These are phyloP conservation scores for Amanita pallidorosea DNA, from an alignment of 768 basidiomycete genomes.

Conservation along the genomic window DNA sequence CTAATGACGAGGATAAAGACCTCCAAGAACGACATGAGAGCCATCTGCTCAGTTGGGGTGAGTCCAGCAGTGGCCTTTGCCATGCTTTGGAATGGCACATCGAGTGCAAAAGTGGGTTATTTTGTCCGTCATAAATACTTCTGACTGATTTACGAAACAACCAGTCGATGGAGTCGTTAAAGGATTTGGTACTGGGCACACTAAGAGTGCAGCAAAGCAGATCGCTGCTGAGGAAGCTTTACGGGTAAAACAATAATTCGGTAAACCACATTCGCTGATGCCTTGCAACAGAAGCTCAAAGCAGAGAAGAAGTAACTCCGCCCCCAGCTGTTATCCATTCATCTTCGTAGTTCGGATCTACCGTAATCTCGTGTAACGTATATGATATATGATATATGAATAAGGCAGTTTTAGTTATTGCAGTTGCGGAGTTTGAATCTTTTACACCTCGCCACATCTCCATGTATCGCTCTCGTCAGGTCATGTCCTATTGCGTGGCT, in stretches of 20 bases:
- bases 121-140: conserved; percentile 5
- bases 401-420: neutral
- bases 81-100: conserved; percentile 44
- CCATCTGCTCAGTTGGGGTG: conserved; percentile 39
- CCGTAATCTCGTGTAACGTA: neutral
- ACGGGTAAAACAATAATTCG: neutral
- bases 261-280: neutral
- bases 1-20: neutral
- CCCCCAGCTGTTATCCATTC: neutral
- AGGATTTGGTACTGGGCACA: conserved; percentile 29
- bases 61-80: conserved; percentile 30
- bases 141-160: conserved; percentile 3
- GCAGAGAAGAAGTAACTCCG: neutral
- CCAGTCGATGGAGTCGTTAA: neutral
- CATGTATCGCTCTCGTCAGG: conserved; percentile 19
- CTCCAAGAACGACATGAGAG: neutral
- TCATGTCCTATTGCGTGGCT: conserved; percentile 44
- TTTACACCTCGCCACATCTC: neutral
- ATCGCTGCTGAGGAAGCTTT: conserved; percentile 37
- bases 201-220: conserved; percentile 40
- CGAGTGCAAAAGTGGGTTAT: conserved; percentile 43
- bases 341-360: neutral
- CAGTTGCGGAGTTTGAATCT: neutral
- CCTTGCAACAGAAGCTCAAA: neutral
- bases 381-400: neutral